Base-by-base conservation (phyloP, 805 yeast genomes). In the Lipomyces spencermartinsiae region DNA sequence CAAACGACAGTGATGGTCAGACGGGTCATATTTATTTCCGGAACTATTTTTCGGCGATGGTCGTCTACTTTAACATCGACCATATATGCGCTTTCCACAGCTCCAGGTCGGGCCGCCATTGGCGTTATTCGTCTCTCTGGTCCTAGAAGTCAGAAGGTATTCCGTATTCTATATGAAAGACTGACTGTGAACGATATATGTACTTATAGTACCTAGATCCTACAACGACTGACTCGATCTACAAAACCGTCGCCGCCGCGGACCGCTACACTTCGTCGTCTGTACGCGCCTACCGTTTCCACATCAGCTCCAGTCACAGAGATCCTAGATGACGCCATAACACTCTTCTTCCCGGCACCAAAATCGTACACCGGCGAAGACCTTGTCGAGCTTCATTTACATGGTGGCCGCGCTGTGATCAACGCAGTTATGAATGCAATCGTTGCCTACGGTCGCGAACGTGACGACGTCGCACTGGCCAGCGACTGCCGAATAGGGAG, bases 331-430 rank as follows among this genome's bases (percentile, higher is more conserved):
- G 90, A 91, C 69, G 91, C 97, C 0, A 78, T 95, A 22, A 81
- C 89, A 0, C 74, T 93, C 0, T 89, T 80, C 74, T 93, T 94
- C 78, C 77, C 85, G 19, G 84, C 84, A 1, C 98, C 98, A 0
- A 80, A 83, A 14, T 89, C 97, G 0, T 95, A 89, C 74, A 95
- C 98, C 0, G 99, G 99, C 1, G 98, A 95, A 77, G 97, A 94
- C 73, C 73, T 90, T 33, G 80, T 93, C 9, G 99, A 95, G 74
- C 77, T 95, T n/a, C 98, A 95, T 75, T 78, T 91, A 1, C 99
- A 95, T 78, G 99, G 99, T 2, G 98, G 98, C 3, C 87, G 84
- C 12, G 97, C 98, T 0, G 92, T 94, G 1, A 85, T 91, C 1
- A 81, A 83, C 59, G 84, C 92, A 0, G 90, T 93, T 0, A 74